phyloP scores from a whole-genome alignment of 1,284 basidiomycete species.

The Mycena citricolor region DNA sequence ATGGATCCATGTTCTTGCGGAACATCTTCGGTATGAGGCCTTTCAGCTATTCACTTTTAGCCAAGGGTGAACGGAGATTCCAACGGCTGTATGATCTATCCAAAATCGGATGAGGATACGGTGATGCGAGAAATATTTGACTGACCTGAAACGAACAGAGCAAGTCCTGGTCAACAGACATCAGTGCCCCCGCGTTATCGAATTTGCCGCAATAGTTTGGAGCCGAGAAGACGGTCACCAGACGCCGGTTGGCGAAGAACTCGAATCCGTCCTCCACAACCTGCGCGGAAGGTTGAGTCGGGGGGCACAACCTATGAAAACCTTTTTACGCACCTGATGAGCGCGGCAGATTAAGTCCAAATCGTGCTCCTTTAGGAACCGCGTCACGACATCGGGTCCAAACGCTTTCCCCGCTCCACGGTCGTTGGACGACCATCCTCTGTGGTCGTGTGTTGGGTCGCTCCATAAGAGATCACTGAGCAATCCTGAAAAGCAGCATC shows the following conservation, averaged over 20 bases:
- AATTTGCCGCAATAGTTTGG: constrained; percentile 99
- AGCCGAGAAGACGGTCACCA: constrained; percentile 96
- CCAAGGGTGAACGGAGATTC: no score
- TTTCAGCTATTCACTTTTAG: no score
- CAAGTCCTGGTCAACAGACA: constrained; percentile 42
- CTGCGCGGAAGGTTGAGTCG: constrained; percentile 35
- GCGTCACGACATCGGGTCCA: constrained; percentile 94
- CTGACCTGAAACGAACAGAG: constrained; percentile 20
- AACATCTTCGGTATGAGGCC: no score
- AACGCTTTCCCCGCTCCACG: constrained; percentile 97
- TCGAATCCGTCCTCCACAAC: constrained; percentile 99
- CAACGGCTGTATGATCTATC: no score
- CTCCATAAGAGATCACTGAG: constrained; percentile 98
- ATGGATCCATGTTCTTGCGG: no score
- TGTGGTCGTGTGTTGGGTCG: constrained; percentile 98
- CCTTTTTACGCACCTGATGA: constrained; percentile 72
- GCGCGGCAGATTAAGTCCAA: constrained; percentile 99
- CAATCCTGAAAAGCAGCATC: constrained; percentile 59
- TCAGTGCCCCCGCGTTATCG: constrained; percentile 99
- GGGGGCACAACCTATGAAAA: constrained; percentile 11
- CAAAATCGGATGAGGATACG: no score
- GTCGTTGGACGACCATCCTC: constrained; percentile 99
- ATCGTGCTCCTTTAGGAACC: constrained; percentile 98
- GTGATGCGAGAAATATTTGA: no score
- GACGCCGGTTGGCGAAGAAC: constrained; percentile 96